These are phyloP conservation scores for Termitomyces sp. DNA, from an alignment of 768 basidiomycete species.

Conservation along the genomic window DNA sequence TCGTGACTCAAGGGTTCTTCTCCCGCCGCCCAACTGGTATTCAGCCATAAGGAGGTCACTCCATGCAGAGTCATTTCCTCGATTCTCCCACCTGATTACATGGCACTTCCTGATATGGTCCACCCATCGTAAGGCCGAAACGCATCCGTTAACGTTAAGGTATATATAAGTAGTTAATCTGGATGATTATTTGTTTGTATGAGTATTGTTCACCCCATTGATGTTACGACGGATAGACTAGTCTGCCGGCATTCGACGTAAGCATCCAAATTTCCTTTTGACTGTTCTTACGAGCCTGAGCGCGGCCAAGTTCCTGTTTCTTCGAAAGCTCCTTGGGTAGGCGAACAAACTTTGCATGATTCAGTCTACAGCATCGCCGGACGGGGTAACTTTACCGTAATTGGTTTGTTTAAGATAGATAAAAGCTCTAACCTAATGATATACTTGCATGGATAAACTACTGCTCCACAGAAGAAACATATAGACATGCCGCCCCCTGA, in stretches of 20 bases:
- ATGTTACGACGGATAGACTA: neutral
- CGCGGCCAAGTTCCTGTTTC: neutral
- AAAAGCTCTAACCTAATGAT: neutral
- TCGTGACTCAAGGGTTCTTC: constrained; percentile 11
- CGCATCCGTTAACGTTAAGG: neutral
- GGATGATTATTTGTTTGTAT: neutral
- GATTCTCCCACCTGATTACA: constrained; percentile 12
- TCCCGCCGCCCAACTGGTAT: constrained; percentile 13
- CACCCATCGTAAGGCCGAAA: constrained; percentile 2
- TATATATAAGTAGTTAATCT: neutral
- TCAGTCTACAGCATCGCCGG: neutral
- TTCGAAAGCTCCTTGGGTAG: neutral
- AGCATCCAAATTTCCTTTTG: neutral
- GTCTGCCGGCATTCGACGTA: constrained; percentile 8
- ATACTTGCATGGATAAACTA: neutral
- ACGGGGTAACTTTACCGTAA: neutral
- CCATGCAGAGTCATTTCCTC: constrained; percentile 6
- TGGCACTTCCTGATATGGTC: constrained; percentile 2
- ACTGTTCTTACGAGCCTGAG: neutral
- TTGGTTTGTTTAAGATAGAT: neutral
- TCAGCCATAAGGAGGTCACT: constrained; percentile 8
- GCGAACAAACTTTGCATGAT: neutral
- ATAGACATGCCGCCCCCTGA: neutral
- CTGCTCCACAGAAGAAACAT: neutral
- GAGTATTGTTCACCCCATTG: neutral